phyloP scores from a whole-genome alignment of 2,329 filamentous ascomycete species.

The Pseudocercospora pini-densiflorae region DNA sequence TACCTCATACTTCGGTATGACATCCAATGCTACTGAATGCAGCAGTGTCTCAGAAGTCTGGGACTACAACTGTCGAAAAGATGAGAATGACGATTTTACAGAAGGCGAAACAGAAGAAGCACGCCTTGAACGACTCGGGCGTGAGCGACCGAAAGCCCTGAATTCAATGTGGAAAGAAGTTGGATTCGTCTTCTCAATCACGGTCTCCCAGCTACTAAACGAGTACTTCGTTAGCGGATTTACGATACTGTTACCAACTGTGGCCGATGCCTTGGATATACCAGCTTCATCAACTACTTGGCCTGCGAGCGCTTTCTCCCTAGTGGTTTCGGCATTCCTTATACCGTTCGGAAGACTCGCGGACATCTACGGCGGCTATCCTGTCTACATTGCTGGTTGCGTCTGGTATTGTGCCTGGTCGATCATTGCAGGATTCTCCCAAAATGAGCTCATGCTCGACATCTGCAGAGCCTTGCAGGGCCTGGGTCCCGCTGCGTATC shows the following conservation, averaged over 20 bases:
- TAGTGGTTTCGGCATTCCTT: constrained; percentile 54
- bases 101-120: constrained; percentile 30
- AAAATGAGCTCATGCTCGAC: constrained; percentile 42
- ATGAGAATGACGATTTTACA: too few relatives aligned
- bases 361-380: constrained; percentile 67
- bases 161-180: constrained; percentile 59
- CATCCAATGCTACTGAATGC: background rate
- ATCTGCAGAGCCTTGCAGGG: constrained; percentile 43
- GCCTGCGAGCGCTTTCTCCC: constrained; percentile 58
- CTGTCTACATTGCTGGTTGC: constrained; percentile 64
- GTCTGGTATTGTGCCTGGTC: constrained; percentile 47
- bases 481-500: constrained; percentile 42
- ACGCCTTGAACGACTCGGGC: constrained; percentile 64
- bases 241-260: constrained; percentile 67
- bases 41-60: too few relatives aligned
- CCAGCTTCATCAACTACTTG: constrained; percentile 65
- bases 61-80: too few relatives aligned
- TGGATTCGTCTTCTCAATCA: constrained; percentile 62
- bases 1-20: background rate
- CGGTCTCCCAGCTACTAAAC: constrained; percentile 41
- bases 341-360: constrained; percentile 51
- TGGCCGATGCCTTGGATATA: constrained; percentile 67
- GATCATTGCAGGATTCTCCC: constrained; percentile 40
- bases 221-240: constrained; percentile 83
- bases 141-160: constrained; percentile 64